Percentiles rank a stretch among this genome's conserved stretches.
Evolutionary conservation across 176 grass and related monocot genomes (phyloP).

Genomic region (Dactylis glomerata): DNA sequence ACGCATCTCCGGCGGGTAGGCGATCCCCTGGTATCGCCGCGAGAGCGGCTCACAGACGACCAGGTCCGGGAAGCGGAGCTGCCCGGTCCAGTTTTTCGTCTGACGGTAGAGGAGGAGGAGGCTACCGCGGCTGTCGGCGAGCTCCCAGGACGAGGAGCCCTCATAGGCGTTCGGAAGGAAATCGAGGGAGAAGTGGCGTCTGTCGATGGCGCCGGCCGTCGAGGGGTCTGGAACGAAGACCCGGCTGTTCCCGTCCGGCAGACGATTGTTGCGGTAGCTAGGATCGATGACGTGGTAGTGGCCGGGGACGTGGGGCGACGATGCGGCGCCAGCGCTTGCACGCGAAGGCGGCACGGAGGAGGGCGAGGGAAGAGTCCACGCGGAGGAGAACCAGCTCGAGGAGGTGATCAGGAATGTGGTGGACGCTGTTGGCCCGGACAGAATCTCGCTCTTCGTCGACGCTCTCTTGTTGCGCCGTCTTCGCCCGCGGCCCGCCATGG

Average conservation of each 20-base stretch:
- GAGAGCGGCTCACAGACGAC: slow-evolving; percentile 5
- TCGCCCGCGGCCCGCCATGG: not conserved
- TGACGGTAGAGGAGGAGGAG: not conserved
- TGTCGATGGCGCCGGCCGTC: not conserved
- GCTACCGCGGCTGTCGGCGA: not conserved
- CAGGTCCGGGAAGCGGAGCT: not conserved
- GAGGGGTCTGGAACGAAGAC: not conserved
- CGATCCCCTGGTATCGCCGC: not conserved
- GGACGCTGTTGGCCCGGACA: not conserved
- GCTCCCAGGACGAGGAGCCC: not conserved
- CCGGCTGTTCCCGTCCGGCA: not conserved
- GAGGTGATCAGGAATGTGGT: not conserved
- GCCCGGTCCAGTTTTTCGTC: not conserved
- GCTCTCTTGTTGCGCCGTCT: not conserved
- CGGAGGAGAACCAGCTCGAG: not conserved
- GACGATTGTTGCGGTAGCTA: not conserved
- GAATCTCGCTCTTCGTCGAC: not conserved
- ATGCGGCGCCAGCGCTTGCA: slow-evolving; percentile 6
- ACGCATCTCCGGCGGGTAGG: not conserved
- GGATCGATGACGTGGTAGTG: not conserved
- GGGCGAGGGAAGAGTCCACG: not conserved
- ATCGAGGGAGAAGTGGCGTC: slow-evolving; percentile 7
- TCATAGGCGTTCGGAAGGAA: not conserved
- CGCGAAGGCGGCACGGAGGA: not conserved
- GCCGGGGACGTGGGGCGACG: not conserved